Percentiles rank a stretch among this genome's conserved stretches.
Conservation (phyloP, 2,329 filamentous ascomycete genomes). For the Penicillium polonicum region DNA sequence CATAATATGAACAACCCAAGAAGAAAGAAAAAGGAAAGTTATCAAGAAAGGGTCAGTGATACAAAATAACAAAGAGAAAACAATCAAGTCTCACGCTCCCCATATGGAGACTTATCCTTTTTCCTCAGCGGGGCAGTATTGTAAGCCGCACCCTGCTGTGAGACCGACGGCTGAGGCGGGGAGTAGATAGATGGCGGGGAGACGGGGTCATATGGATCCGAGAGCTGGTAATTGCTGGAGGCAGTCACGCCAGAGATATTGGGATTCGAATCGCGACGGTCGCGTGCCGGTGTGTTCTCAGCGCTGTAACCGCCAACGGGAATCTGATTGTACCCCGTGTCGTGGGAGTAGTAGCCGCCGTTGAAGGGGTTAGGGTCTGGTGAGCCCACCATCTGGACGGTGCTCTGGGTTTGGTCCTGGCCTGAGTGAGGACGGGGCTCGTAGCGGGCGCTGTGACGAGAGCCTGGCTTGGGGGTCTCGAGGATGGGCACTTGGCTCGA, state of each 20-base stretch:
- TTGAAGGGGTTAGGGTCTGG: constrained; percentile 17
- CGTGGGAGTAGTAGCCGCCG: constrained; percentile 14
- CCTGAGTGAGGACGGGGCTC: constrained; percentile 16
- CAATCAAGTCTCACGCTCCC: not conserved
- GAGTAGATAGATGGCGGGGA: constrained; percentile 71
- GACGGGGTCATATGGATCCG: constrained; percentile 64
- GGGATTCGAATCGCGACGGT: constrained; percentile 61
- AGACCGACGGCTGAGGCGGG: constrained; percentile 51
- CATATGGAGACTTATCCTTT: constrained; percentile 8
- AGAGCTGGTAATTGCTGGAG: constrained; percentile 17
- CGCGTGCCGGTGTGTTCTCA: constrained; percentile 58
- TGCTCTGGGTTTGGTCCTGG: constrained; percentile 8
- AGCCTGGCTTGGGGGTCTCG: constrained; percentile 24
- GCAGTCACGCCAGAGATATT: constrained; percentile 63
- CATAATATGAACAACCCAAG: constrained; percentile 6
- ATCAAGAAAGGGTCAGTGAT: not conserved
- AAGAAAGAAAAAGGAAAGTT: not conserved
- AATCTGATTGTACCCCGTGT: constrained; percentile 17
- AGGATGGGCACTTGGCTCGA: constrained; percentile 29
- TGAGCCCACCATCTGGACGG: constrained; percentile 15
- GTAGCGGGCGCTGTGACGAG: constrained; percentile 21
- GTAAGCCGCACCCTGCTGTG: not conserved
- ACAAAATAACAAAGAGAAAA: not conserved
- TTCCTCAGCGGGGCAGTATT: constrained; percentile 3
- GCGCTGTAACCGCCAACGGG: constrained; percentile 1